Conservation (phyloP, 2,329 filamentous ascomycete genomes). For the Aquanectria penicillioides region DNA sequence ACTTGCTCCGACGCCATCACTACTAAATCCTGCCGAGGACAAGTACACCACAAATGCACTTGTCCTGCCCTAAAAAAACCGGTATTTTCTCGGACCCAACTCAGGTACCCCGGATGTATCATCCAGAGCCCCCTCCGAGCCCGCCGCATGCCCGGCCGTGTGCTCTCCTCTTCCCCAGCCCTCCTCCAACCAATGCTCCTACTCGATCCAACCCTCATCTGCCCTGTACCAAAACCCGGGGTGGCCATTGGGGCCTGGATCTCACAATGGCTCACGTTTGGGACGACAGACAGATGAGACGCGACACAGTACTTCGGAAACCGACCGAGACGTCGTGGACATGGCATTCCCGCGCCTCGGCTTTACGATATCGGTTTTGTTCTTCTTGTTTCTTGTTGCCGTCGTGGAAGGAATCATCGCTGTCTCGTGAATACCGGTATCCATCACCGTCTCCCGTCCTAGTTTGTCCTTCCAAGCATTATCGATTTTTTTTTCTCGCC, state of each 20-base stretch:
- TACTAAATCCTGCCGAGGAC: slow-evolving; percentile 10
- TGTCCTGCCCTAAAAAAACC: not conserved
- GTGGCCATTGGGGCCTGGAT: not conserved
- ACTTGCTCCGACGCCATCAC: not conserved
- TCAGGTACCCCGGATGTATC: not conserved
- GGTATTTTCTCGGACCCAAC: slow-evolving; percentile 13
- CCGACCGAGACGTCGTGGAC: slow-evolving; percentile 8
- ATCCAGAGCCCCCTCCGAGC: not conserved
- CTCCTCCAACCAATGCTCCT: not conserved
- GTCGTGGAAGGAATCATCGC: too few species aligned
- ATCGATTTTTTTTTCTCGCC: too few species aligned
- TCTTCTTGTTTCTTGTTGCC: too few species aligned
- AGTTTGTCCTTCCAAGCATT: too few species aligned
- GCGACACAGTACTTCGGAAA: slow-evolving; percentile 9
- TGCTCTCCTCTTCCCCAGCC: not conserved
- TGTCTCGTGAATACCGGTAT: too few species aligned
- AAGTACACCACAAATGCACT: not conserved
- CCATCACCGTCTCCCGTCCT: too few species aligned
- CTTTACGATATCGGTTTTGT: too few species aligned
- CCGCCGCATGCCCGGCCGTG: not conserved
- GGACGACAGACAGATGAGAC: not conserved
- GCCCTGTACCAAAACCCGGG: not conserved
- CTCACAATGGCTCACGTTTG: not conserved
- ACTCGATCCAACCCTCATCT: not conserved
- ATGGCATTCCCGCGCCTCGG: slow-evolving; percentile 4